phyloP scores from a whole-genome alignment of 495 filamentous ascomycete genomes.

The Neurospora sp. region DNA sequence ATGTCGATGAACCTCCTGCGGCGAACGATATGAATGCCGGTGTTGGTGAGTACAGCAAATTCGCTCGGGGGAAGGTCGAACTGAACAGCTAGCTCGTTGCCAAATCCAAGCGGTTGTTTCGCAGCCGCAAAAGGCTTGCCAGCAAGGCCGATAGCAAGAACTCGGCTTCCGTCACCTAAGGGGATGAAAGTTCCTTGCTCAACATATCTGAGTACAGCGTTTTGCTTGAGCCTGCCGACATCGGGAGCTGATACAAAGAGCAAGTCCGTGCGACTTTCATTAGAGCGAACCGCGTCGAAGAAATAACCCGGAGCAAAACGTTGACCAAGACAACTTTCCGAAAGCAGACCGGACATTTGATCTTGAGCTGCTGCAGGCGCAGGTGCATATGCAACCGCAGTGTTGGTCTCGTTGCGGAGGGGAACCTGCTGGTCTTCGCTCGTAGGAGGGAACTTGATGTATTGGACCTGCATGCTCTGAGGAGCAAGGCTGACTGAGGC shows the following conservation, averaged over 20 bases:
- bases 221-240: slow-evolving; percentile 63
- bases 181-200: slow-evolving; percentile 71
- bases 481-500: slow-evolving; percentile 54
- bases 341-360: background rate
- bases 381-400: slow-evolving; percentile 12
- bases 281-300: slow-evolving; percentile 57
- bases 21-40: slow-evolving; percentile 73
- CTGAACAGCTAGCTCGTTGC: slow-evolving; percentile 90
- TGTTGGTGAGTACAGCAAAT: slow-evolving; percentile 83
- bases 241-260: slow-evolving; percentile 85
- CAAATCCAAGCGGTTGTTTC: slow-evolving; percentile 67
- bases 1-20: slow-evolving; percentile 83
- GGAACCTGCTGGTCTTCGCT: slow-evolving; percentile 11
- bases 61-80: slow-evolving; percentile 74
- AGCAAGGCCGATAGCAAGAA: slow-evolving; percentile 67
- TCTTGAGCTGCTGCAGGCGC: background rate
- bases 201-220: slow-evolving; percentile 36
- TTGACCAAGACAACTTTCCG: slow-evolving; percentile 29
- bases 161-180: slow-evolving; percentile 46
- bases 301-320: slow-evolving; percentile 87
- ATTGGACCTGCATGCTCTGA: slow-evolving; percentile 93
- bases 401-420: slow-evolving; percentile 14
- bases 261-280: slow-evolving; percentile 42
- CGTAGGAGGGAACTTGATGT: slow-evolving; percentile 76
- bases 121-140: slow-evolving; percentile 59